Base-by-base conservation (phyloP, 2,329 filamentous ascomycete species). In the Aspergillus calidoustus region DNA sequence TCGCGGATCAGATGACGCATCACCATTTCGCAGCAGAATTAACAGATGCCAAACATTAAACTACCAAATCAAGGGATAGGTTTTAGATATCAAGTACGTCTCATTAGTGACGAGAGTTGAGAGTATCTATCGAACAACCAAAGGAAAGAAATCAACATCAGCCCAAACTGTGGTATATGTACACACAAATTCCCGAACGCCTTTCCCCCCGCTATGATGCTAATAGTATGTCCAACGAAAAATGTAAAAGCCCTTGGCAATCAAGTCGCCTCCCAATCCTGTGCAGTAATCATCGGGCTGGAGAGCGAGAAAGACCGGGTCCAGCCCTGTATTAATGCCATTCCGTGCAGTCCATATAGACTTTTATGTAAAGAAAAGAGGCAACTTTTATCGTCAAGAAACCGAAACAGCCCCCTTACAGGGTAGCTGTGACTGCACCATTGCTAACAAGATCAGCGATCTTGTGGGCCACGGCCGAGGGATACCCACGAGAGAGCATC, bases 401-500 rank as follows among this genome's bases (percentile, higher is more conserved):
- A 51, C 48, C 30, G 19, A 28, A 57, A 61, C 51, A 41, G 5
- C 51, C n/a, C 17, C 53, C 50, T 69, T 71, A 76, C 28, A 71
- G 54, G 28, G 69, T 64, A 44, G 69, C 65, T 56, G 69, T 58
- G 22, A 64, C 62, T 11, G 73, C 56, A 49, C 67, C 69, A 54
- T 71, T 68, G 51, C 89, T 89, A 44, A 99, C 88, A 57, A 99
- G 86, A 79, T 97, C 95, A 47, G 95, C 84, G 64, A 98, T 93
- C 84, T 97, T 98, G 80, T 91, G 91, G 49, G 93, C 91, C 15
- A 99, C 95, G 5, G 95, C 94, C 65, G 87, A 87, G 51, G 95
- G 95, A 74, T 98, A 99, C 44, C 93, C 93, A 60, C 95, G 87
- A 51, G 88, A 89, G 41, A 97, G 83, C 86, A 97, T 97, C 83